Percentiles rank a stretch among this genome's conserved stretches.
Evolutionary conservation across 2,329 filamentous ascomycete species (phyloP).

Genomic region (Cladosporium sp.): DNA sequence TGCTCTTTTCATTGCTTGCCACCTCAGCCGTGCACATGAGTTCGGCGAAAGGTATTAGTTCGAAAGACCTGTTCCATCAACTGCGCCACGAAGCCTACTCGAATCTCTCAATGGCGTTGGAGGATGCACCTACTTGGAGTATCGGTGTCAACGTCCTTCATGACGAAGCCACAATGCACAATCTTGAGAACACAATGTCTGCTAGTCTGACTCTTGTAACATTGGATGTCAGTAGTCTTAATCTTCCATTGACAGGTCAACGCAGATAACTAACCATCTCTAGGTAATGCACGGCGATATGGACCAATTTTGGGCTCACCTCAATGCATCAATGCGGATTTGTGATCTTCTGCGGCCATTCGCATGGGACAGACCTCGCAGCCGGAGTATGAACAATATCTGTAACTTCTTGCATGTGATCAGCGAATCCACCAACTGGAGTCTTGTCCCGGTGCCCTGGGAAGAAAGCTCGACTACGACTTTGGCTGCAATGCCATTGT

Average conservation of each 20-base stretch:
- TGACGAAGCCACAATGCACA: not conserved
- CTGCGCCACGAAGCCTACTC: constrained; percentile 2
- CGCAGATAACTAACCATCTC: not conserved
- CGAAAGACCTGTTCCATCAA: not conserved
- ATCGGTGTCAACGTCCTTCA: not conserved
- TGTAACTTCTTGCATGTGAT: not conserved
- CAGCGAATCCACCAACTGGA: constrained; percentile 5
- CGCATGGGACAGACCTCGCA: not conserved
- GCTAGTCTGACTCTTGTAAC: not conserved
- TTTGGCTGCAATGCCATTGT: not conserved
- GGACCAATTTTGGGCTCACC: not conserved
- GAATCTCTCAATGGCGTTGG: not conserved
- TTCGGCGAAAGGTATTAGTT: not conserved
- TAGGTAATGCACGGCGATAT: not conserved
- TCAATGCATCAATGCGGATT: not conserved
- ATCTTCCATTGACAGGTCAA: not conserved
- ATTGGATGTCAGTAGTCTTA: not conserved
- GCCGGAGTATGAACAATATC: not conserved
- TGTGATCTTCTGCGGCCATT: not conserved
- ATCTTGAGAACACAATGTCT: not conserved
- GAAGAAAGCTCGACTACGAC: not conserved
- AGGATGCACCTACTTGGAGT: not conserved
- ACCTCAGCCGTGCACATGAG: not conserved
- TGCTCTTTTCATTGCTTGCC: not conserved
- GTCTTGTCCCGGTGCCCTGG: not conserved